phyloP scores from a whole-genome alignment of 352 stramenopile genomes.

The Pythium grandisporangium region DNA sequence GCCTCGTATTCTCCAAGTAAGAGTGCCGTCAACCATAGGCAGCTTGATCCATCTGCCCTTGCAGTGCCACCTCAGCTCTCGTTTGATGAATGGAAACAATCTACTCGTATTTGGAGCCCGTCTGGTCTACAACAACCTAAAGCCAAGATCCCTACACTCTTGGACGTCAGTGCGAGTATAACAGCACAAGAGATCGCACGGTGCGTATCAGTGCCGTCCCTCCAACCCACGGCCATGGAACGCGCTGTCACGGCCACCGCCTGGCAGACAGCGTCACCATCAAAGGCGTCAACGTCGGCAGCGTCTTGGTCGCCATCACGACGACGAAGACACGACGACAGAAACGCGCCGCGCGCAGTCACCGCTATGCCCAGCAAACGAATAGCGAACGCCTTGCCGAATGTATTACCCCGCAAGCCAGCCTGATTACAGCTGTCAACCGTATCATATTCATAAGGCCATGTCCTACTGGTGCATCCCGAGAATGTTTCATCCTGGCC shows the following conservation, averaged over 20 bases:
- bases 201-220: conserved; percentile 43
- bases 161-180: conserved; percentile 11
- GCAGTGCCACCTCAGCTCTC: conserved; percentile 12
- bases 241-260: conserved; percentile 14
- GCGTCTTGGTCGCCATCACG: no score
- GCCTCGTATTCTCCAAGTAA: not conserved
- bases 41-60: not conserved
- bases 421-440: no score
- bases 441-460: no score
- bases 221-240: conserved; percentile 53
- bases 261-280: no score
- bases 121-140: conserved; percentile 1
- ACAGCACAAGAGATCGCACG: conserved; percentile 28
- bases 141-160: conserved; percentile 21
- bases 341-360: no score
- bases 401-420: no score
- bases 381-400: no score
- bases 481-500: no score
- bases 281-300: no score
- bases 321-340: no score
- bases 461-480: no score
- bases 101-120: conserved; percentile 41
- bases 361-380: no score
- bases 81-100: conserved; percentile 57
- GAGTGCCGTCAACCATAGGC: not conserved